Base-by-base conservation (phyloP, 169 alveolate genomes). In the Babesia sp. region DNA sequence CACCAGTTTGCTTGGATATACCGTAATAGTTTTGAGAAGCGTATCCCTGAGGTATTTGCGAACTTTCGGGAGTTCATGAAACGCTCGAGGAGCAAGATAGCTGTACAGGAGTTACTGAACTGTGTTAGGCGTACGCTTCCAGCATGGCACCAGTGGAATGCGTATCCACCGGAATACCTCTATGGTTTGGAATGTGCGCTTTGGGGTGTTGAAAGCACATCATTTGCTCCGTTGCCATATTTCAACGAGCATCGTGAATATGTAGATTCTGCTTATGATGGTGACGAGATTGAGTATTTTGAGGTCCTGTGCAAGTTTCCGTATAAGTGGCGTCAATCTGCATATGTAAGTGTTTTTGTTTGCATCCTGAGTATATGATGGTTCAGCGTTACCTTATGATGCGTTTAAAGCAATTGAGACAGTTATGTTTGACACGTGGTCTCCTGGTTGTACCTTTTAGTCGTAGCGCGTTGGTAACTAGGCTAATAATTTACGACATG, bases 131-230 rank as follows among this genome's bases (percentile, higher is more conserved):
- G 61, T 5, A 31, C 71, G 44, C 29, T 80, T 44, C 29, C 48
- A 20, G 63, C 66, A 8, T 80, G 88, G 88, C 73, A 54, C 39
- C 59, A 46, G 51, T 80, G 88, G 88, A 71, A 55, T 8, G 73
- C 64, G 1, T 80, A 71, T 54, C 37, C 88, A 2, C 51, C 66
- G 20, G 69, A 44, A 39, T 80, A 54, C 34, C 61, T 60, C 29
- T 29, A 50, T 59, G 88, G 84, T 1, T 72, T 80, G 33, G 84
- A 80, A 28, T 41, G 72, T 22, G 34, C 60, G 6, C 71, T 80
- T 18, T 69, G 70, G 33, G 83, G 88, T 12, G 60, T 58, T 50
- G 78, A 80, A 24, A 12, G 36, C 6, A 57, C 53, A 5, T 50
- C 69, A 2, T 71, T 80, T 22, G 54, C 22, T 39, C 24, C 9